A percentile compares a stretch with the other conserved stretches of the same genome.
These are phyloP conservation scores for Penicillium dipodomyicola DNA, from an alignment of 495 filamentous ascomycete genomes.

Conservation along the genomic window DNA sequence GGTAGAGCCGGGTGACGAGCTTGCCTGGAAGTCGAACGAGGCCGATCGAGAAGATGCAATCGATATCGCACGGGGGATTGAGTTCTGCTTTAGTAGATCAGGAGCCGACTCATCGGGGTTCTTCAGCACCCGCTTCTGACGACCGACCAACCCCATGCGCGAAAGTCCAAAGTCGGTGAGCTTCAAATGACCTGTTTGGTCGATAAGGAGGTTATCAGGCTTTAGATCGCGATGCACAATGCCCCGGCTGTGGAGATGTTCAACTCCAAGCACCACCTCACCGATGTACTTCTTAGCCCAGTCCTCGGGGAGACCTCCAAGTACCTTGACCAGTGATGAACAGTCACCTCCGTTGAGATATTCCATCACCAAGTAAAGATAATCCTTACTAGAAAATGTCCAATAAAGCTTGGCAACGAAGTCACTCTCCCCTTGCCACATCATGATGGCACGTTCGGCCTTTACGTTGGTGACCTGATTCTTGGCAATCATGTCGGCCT, in stretches of 20 bases:
- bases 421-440: constrained; percentile 99
- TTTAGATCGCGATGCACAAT: constrained; percentile 97
- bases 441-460: constrained; percentile 99
- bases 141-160: constrained; percentile 93
- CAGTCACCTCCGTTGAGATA: constrained; percentile 98
- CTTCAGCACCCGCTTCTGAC: constrained; percentile 89
- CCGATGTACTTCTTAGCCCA: constrained; percentile 97
- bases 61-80: constrained; percentile 81
- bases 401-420: constrained; percentile 99
- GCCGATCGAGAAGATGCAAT: constrained; percentile 92
- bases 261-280: constrained; percentile 91
- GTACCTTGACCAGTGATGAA: constrained; percentile 90
- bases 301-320: constrained; percentile 88
- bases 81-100: constrained; percentile 87
- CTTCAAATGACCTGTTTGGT: constrained; percentile 94
- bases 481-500: constrained; percentile 99
- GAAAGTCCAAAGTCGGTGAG: constrained; percentile 97
- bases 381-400: constrained; percentile 99
- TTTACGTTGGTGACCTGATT: constrained; percentile 99
- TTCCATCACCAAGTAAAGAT: constrained; percentile 98
- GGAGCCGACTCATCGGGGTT: constrained; percentile 78
- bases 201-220: constrained; percentile 95
- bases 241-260: constrained; percentile 89
- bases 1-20: constrained; percentile 75
- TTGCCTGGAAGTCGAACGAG: constrained; percentile 85